phyloP scores from a whole-genome alignment of 169 alveolate genomes.

The Cryptosporidium felis region DNA sequence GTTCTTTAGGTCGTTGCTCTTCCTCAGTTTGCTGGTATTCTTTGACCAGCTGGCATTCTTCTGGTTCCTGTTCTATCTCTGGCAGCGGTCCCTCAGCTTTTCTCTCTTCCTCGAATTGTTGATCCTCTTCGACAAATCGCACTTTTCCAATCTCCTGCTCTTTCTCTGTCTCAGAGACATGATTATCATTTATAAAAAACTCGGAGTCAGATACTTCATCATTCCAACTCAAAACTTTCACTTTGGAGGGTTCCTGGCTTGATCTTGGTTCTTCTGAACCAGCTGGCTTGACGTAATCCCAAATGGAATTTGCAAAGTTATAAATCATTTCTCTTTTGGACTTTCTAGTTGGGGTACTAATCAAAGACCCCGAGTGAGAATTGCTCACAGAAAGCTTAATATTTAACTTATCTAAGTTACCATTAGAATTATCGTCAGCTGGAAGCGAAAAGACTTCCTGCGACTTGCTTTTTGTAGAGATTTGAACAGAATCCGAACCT shows the following conservation, averaged over 20 bases:
- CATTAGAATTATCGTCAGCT: too few relatives aligned
- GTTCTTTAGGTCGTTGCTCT: too few relatives aligned
- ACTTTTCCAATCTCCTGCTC: neutral
- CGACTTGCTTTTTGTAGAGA: too few relatives aligned
- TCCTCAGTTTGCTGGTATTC: too few relatives aligned
- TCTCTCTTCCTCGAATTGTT: neutral
- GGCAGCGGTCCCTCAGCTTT: neutral
- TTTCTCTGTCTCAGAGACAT: too few relatives aligned
- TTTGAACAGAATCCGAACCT: too few relatives aligned
- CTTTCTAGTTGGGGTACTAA: neutral
- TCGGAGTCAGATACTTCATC: conserved; percentile 49
- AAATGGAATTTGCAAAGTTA: conserved; percentile 55
- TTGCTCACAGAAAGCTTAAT: too few relatives aligned
- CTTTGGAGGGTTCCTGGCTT: neutral
- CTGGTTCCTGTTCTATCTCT: too few relatives aligned
- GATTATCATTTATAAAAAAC: conserved; percentile 4
- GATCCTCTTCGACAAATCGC: neutral
- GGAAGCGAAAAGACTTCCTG: too few relatives aligned
- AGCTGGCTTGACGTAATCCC: conserved; percentile 67
- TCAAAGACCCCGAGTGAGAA: neutral
- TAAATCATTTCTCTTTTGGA: conserved; percentile 54
- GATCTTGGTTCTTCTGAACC: conserved; percentile 19
- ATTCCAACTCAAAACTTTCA: neutral
- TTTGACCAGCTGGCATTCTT: too few relatives aligned
- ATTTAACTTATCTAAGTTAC: too few relatives aligned